Base-by-base conservation (phyloP, 345 rosid species). In the Reutealis trisperma region DNA sequence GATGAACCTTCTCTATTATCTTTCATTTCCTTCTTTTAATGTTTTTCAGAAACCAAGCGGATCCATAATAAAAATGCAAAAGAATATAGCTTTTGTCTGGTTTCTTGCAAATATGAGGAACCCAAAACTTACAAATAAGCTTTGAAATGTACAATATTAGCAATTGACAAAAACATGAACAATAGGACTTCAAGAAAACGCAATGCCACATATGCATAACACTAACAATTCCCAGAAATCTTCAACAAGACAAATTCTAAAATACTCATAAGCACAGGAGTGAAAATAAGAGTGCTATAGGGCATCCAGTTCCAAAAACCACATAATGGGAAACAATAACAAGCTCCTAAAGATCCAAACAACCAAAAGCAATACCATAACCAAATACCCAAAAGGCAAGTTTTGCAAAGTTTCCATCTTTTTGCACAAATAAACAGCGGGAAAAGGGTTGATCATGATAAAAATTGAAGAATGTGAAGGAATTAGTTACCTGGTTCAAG, bases 401-500 rank as follows among this genome's bases (percentile, higher is more conserved):
- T 21, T 65, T 37, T 41, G 15, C 14, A 37, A 1, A 25, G 11
- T 11, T 61, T 25, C 37, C 32, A 61, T 0, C 21, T 4, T 14
- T 27, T 63, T 30, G 2, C 21, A 5, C 6, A 15, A 27, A 63
- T 30, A 63, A 63, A 7, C 30, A 27, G 18, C 12, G 19, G 0
- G 19, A 1, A 69, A 69, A 30, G 52, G 18, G 44, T 52, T 51
- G 62, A 70, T 51, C 22, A 55, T 10, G 41, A 47, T n/a, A 54
- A 51, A 71, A 11, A 1, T 32, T 25, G 15, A 70, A 70, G 44
- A 71, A 71, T 32, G 30, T 9, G n/a, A 13, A 6, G 6, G 60
- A 66, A n/a, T 59, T 37, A 37, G 41, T 37, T 3, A 55, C 99
- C 93, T 96, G 97, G 84, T 96, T 96, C 80, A 96, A 77, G 27